phyloP scores from a whole-genome alignment of 495 filamentous ascomycete species.

The Baudoinia panamericana region DNA sequence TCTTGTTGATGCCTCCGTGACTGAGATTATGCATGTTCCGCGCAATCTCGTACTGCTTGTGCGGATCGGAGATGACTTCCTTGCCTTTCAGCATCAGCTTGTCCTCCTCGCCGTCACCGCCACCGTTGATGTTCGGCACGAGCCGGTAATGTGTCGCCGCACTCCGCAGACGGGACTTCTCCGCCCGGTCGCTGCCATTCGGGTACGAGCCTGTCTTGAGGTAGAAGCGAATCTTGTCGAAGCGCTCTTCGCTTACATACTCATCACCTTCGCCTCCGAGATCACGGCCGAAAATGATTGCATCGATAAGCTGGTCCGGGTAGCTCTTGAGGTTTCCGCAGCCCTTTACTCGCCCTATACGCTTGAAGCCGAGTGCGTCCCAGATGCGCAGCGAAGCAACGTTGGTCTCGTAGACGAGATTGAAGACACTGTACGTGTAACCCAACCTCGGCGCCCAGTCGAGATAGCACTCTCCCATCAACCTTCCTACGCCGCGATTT shows the following conservation, averaged over 20 bases:
- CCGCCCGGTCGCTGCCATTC: constrained; percentile 80
- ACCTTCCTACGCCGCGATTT: constrained; percentile 75
- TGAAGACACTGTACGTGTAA: constrained; percentile 94
- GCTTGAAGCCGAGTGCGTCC: constrained; percentile 96
- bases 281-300: constrained; percentile 91
- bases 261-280: constrained; percentile 67
- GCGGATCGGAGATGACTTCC: constrained; percentile 85
- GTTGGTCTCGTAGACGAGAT: constrained; percentile 96
- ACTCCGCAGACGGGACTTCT: constrained; percentile 84
- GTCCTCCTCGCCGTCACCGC: constrained; percentile 44
- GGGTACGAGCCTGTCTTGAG: constrained; percentile 92
- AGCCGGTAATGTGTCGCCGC: constrained; percentile 95
- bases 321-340: constrained; percentile 73
- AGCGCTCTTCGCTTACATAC: constrained; percentile 87
- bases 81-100: constrained; percentile 94
- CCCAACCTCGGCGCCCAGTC: constrained; percentile 91
- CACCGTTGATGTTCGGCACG: constrained; percentile 28
- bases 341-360: constrained; percentile 81
- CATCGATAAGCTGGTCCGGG: constrained; percentile 72
- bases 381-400: constrained; percentile 88
- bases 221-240: constrained; percentile 97
- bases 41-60: constrained; percentile 85
- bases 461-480: constrained; percentile 89
- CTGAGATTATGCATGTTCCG: constrained; percentile 54
- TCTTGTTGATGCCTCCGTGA: constrained; percentile 98